Percentiles rank a stretch among this genome's conserved stretches.
These are phyloP conservation scores for Fusarium hainanense DNA, from an alignment of 2,329 filamentous ascomycete species.

Conservation along the genomic window DNA sequence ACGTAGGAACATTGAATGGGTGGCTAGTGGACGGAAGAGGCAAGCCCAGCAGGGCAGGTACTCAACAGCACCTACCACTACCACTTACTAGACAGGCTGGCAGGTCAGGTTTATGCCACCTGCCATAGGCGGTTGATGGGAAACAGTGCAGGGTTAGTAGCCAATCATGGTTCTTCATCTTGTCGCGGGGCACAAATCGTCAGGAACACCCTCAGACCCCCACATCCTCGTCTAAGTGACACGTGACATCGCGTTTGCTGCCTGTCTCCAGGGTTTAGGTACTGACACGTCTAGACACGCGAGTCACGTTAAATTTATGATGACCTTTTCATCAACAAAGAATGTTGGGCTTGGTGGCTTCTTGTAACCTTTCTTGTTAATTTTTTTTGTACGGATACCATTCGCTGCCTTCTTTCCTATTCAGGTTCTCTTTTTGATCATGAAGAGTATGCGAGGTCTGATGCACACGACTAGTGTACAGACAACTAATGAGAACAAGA, in stretches of 20 bases:
- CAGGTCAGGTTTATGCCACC: conserved; percentile 31
- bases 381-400: not conserved
- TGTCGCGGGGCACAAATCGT: conserved; percentile 50
- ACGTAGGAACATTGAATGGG: conserved; percentile 19
- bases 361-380: not conserved
- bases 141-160: conserved; percentile 42
- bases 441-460: conserved; percentile 56
- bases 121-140: conserved; percentile 36
- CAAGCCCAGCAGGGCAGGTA: conserved; percentile 23
- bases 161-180: conserved; percentile 39
- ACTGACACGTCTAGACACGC: conserved; percentile 24
- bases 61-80: not conserved
- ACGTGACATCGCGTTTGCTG: conserved; percentile 21
- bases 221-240: not conserved
- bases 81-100: not conserved
- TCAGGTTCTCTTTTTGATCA: conserved; percentile 36
- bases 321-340: not conserved
- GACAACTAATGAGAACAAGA: conserved; percentile 54
- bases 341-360: not conserved
- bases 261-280: conserved; percentile 36
- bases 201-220: conserved; percentile 33
- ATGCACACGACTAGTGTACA: conserved; percentile 65
- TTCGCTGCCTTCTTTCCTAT: not conserved
- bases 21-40: conserved; percentile 6
- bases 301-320: conserved; percentile 11